Evolutionary conservation across 2,329 filamentous ascomycete species (phyloP), one percentile per base, ranked within the genome.

Genomic region (Penicillium digitatum): DNA sequence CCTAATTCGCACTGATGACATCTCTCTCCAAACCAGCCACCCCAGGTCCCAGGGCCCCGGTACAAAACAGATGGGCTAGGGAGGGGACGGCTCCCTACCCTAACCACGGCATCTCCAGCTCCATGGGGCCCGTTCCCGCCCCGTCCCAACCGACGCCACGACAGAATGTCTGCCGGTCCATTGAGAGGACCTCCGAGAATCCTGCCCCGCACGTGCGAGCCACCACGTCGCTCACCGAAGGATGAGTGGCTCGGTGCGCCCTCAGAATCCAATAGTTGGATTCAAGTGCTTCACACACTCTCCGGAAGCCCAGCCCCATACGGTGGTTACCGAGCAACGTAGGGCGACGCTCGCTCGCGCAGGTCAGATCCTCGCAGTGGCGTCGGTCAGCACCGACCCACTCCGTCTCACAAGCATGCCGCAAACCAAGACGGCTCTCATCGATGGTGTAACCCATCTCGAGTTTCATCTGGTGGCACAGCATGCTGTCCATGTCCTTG

Each of bases 131-230:
- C 24, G 60, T 59, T 14, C 61, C 65, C 9, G 47, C 59, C 7
- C 70, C 68, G 60, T 73, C 70, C 70, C 70, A 73, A 9, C 66
- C 69, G 48, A 63, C 63, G 7, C 71, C 71, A 24, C 70, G 66
- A n/a, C 62, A 55, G 48, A 68, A 73, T 7, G 52, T 20, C 34
- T 65, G 61, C 20, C 56, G 51, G 48, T 72, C 68, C 22, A 61
- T 60, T 10, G 52, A 32, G 1, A 58, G 48, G 14, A 72, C 68
- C 11, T 62, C 62, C 10, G 60, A 56, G 43, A 64, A 73, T 2
- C 70, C 70, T 38, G 62, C 59, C 2, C 70, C 71, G 3, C 48
- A 44, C 46, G 63, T 68, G 8, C 70, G 65, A 18, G 55, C 64
- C 18, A 44, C 38, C 26, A 66, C 56, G 24, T 52, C 52, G 3